A percentile compares a stretch with the other conserved stretches of the same genome.
These are phyloP conservation scores for Gynochthodes officinalis DNA, from an alignment of 257 asterid genomes.

Conservation along the genomic window DNA sequence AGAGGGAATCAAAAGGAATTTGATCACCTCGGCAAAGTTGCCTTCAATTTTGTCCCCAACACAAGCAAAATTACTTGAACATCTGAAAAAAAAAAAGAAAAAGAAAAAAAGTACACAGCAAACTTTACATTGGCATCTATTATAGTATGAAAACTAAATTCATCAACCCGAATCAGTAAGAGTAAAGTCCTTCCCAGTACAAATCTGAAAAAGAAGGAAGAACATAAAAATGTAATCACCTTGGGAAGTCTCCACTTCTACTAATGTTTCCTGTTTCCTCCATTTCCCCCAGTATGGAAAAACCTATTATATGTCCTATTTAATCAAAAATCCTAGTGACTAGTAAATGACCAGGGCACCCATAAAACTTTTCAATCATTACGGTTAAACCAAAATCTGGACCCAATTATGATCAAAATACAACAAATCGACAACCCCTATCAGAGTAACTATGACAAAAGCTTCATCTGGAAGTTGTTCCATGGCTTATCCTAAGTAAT, in stretches of 20 bases:
- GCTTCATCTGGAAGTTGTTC: slow-evolving; percentile 32
- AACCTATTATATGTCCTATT: not conserved
- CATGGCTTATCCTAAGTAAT: slow-evolving; percentile 28
- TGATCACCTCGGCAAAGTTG: slow-evolving; percentile 72
- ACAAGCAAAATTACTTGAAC: not conserved
- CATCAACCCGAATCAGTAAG: not conserved
- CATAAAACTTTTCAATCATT: not conserved
- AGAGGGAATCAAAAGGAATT: slow-evolving; percentile 45
- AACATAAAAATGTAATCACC: not conserved
- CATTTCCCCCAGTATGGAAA: not conserved
- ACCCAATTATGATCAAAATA: not conserved
- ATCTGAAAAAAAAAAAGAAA: too few species aligned
- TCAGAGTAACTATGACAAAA: slow-evolving; percentile 52
- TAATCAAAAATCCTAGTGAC: not conserved
- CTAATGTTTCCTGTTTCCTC: too few species aligned
- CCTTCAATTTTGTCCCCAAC: slow-evolving; percentile 17
- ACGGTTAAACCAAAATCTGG: not conserved
- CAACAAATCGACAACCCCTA: slow-evolving; percentile 19
- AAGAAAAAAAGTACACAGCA: not conserved
- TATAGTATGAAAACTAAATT: not conserved
- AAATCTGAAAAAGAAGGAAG: too few species aligned
- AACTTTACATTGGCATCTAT: too few species aligned
- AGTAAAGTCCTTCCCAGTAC: not conserved
- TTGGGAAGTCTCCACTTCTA: not conserved
- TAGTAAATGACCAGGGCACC: not conserved